A percentile compares a stretch with the other conserved stretches of the same genome.
Conservation (phyloP, 2,329 filamentous ascomycete genomes). For the Trichoderma polysporum region DNA sequence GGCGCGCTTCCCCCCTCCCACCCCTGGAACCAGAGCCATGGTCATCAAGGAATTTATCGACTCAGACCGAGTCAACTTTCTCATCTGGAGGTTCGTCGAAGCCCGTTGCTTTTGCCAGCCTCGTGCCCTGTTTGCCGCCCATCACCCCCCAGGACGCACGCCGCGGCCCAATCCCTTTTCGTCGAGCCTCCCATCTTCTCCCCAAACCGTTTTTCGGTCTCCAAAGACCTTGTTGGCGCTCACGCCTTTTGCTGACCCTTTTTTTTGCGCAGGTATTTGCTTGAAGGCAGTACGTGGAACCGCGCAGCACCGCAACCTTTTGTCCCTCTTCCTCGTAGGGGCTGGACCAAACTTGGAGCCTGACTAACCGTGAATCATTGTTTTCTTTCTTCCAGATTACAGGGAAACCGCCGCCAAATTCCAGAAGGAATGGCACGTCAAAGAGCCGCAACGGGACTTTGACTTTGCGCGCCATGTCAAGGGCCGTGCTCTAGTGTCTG, state of each 20-base stretch:
- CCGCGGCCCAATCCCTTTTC: constrained; percentile 4
- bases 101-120: constrained; percentile 1
- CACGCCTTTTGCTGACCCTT: constrained; percentile 14
- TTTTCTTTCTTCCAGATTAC: constrained; percentile 51
- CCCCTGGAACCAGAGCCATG: constrained; percentile 46
- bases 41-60: constrained; percentile 59
- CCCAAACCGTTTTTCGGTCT: not conserved
- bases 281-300: constrained; percentile 60
- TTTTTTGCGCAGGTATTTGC: constrained; percentile 50
- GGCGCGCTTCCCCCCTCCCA: constrained; percentile 27
- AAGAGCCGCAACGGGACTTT: constrained; percentile 61
- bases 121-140: constrained; percentile 27
- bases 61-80: constrained; percentile 68
- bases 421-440: constrained; percentile 66
- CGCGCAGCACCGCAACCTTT: constrained; percentile 11
- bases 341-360: constrained; percentile 20
- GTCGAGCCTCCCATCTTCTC: not conserved
- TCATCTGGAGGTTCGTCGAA: constrained; percentile 66
- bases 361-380: constrained; percentile 31
- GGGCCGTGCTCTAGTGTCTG: constrained; percentile 61
- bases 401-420: constrained; percentile 66
- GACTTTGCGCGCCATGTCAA: constrained; percentile 65
- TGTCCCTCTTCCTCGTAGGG: not conserved
- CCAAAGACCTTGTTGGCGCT: constrained; percentile 24
- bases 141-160: constrained; percentile 21